phyloP scores from a whole-genome alignment of 1,284 basidiomycete genomes.

The Microbotryum intermedium region DNA sequence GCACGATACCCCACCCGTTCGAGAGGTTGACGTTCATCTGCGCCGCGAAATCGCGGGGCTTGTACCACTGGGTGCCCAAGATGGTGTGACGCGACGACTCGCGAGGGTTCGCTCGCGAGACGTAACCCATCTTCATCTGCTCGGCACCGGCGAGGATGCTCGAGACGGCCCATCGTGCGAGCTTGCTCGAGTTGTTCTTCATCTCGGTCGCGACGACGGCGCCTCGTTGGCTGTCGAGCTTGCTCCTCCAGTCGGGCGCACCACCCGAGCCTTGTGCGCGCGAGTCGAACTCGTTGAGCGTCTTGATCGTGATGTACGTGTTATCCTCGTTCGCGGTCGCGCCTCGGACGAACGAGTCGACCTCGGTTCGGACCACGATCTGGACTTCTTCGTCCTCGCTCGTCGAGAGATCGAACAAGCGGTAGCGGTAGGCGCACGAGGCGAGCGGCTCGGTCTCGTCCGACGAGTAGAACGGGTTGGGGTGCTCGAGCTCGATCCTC shows the following conservation, averaged over 20 bases:
- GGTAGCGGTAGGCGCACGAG: conserved; percentile 92
- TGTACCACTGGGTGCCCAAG: conserved; percentile 87
- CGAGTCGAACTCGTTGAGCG: conserved; percentile 96
- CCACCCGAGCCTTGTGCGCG: conserved; percentile 80
- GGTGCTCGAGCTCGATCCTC: conserved; percentile 61
- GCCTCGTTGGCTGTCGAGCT: conserved; percentile 91
- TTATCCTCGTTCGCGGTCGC: conserved; percentile 33
- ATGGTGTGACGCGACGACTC: conserved; percentile 95
- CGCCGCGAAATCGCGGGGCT: conserved; percentile 84
- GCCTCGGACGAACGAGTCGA: conserved; percentile 75
- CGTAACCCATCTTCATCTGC: conserved; percentile 92
- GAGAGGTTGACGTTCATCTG: conserved; percentile 92
- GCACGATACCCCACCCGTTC: conserved; percentile 98
- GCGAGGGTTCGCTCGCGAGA: conserved; percentile 85
- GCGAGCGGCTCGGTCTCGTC: conserved; percentile 92
- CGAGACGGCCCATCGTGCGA: conserved; percentile 96
- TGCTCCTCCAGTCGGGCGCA: conserved; percentile 93
- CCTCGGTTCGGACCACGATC: conserved; percentile 89
- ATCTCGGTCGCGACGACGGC: conserved; percentile 98
- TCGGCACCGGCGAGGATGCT: conserved; percentile 93
- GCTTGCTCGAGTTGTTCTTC: conserved; percentile 99
- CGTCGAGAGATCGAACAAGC: conserved; percentile 86
- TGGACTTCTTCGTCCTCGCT: conserved; percentile 84
- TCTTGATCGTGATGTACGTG: conserved; percentile 75
- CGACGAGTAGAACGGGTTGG: conserved; percentile 92